A percentile compares a stretch with the other conserved stretches of the same genome.
These are phyloP conservation scores for Stenocarpella maydis DNA, from an alignment of 2,329 filamentous ascomycete species.

Conservation along the genomic window DNA sequence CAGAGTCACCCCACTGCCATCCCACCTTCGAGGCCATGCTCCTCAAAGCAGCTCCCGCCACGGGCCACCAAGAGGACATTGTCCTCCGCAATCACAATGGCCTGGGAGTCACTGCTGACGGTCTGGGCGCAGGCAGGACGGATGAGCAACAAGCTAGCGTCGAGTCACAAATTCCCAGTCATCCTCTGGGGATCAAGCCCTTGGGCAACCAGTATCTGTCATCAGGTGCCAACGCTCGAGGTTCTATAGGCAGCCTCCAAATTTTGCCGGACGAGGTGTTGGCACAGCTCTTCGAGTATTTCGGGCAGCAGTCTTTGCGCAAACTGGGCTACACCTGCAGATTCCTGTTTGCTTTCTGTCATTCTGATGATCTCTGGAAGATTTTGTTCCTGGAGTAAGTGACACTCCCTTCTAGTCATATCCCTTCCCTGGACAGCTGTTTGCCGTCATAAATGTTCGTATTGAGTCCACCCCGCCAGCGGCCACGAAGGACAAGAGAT, in stretches of 20 bases:
- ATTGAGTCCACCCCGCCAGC: background rate
- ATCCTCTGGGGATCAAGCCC: constrained; percentile 87
- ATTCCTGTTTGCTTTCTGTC: constrained; percentile 85
- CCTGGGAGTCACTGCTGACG: background rate
- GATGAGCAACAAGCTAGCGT: constrained; percentile 42
- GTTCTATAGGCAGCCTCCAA: constrained; percentile 70
- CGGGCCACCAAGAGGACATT: constrained; percentile 27
- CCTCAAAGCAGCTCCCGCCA: constrained; percentile 29
- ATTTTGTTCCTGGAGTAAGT: constrained; percentile 84
- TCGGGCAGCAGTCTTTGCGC: constrained; percentile 71
- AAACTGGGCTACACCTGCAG: constrained; percentile 80
- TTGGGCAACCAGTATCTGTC: constrained; percentile 83
- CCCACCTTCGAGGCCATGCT: constrained; percentile 27
- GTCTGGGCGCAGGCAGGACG: background rate
- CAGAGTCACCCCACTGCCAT: constrained; percentile 22
- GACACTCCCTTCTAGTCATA: constrained; percentile 25
- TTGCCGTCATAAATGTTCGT: background rate
- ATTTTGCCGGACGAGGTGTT: constrained; percentile 83
- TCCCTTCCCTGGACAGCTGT: background rate
- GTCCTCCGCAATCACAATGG: constrained; percentile 32
- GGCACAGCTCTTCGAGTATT: constrained; percentile 75
- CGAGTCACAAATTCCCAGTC: constrained; percentile 69
- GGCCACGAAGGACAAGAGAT: background rate
- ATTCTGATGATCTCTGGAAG: constrained; percentile 90
- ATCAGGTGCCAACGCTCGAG: constrained; percentile 71